phyloP scores from a whole-genome alignment of 176 grass and related monocot species.

The Juncus effusus region DNA sequence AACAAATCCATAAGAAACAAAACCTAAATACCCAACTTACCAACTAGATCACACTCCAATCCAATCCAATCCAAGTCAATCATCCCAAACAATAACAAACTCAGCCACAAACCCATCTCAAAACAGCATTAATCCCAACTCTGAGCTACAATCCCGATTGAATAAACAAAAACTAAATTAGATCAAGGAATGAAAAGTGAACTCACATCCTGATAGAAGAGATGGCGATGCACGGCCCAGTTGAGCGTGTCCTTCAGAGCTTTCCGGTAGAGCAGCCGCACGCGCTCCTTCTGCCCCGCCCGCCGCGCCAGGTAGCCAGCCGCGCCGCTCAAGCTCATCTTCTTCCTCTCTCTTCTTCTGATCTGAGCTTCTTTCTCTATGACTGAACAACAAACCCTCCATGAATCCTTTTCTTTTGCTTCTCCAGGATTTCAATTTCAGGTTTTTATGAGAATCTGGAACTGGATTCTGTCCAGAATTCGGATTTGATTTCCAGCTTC shows the following conservation, averaged over 20 bases:
- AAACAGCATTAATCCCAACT: background rate
- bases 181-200: background rate
- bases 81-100: background rate
- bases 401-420: too few relatives aligned
- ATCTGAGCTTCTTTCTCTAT: constrained; percentile 17
- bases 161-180: background rate
- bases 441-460: too few relatives aligned
- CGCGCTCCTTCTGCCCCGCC: constrained; percentile 88
- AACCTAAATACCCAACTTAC: too few relatives aligned
- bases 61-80: background rate
- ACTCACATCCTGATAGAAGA: constrained; percentile 87
- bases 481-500: too few relatives aligned
- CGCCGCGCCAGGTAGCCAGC: constrained; percentile 74
- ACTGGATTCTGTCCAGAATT: too few relatives aligned
- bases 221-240: constrained; percentile 96
- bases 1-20: too few relatives aligned
- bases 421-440: too few relatives aligned
- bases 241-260: constrained; percentile 94
- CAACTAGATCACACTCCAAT: background rate
- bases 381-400: background rate
- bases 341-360: constrained; percentile 22
- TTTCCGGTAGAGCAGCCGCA: constrained; percentile 79
- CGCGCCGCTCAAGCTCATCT: constrained; percentile 46
- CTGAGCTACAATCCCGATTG: constrained; percentile 18
- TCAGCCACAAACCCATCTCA: background rate